phyloP scores from a whole-genome alignment of 2,329 filamentous ascomycete species.

The Akanthomyces lecanii region DNA sequence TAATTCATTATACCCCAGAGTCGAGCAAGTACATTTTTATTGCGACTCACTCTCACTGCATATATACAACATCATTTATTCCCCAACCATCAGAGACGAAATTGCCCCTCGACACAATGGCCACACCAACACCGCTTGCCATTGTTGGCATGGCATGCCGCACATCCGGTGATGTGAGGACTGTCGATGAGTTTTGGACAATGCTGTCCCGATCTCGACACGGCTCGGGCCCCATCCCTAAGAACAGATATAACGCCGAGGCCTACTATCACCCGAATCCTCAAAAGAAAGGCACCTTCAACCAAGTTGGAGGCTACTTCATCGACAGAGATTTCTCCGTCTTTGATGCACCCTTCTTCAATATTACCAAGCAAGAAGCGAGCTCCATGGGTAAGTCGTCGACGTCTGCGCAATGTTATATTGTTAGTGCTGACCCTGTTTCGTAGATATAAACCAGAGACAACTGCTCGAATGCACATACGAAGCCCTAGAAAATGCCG shows the following conservation, averaged over 20 bases:
- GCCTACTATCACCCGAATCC: slow-evolving; percentile 41
- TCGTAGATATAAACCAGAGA: slow-evolving; percentile 49
- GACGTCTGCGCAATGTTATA: not conserved
- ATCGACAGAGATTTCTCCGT: slow-evolving; percentile 42
- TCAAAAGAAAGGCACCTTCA: slow-evolving; percentile 38
- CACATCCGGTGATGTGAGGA: slow-evolving; percentile 40
- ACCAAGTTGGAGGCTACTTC: slow-evolving; percentile 36
- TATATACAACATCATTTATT: slow-evolving; percentile 1
- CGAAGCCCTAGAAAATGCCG: slow-evolving; percentile 51
- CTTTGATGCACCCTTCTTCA: slow-evolving; percentile 52
- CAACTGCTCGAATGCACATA: slow-evolving; percentile 50
- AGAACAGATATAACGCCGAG: slow-evolving; percentile 44
- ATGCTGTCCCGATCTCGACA: slow-evolving; percentile 37
- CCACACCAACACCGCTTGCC: slow-evolving; percentile 34
- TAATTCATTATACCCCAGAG: slow-evolving; percentile 13
- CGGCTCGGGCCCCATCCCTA: slow-evolving; percentile 39
- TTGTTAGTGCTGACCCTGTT: not conserved
- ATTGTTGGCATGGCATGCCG: slow-evolving; percentile 46
- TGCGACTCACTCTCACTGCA: slow-evolving; percentile 1
- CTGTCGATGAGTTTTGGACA: slow-evolving; percentile 42
- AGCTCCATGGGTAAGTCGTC: slow-evolving; percentile 38
- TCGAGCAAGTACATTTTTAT: slow-evolving; percentile 10
- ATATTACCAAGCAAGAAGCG: slow-evolving; percentile 47
- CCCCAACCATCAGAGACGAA: not conserved
- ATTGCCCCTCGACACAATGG: not conserved